Evolutionary conservation across 257 asterid genomes (phyloP), one percentile per base, ranked within the genome.

Genomic region (Nicotiana undulata): DNA sequence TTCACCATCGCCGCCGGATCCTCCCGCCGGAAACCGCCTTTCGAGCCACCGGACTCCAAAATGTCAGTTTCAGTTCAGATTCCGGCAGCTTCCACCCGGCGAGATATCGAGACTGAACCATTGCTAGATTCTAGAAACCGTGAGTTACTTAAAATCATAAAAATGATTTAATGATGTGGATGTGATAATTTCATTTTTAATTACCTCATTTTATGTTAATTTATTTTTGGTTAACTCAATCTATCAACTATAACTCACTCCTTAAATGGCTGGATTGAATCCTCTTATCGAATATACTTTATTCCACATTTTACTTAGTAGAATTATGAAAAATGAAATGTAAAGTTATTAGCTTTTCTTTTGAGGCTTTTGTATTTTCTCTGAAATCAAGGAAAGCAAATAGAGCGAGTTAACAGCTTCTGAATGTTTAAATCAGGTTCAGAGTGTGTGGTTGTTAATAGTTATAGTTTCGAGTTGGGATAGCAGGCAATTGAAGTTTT

Each of bases 71-170:
- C 96, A 24, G 85, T 91, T 66, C 60, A 90, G 13, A 58, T 85
- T 18, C 88, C 85, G 49, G 34, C 89, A 32, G 31, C 91, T 63
- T 78, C 90, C 46, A 81, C 58, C 83, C 86, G 87, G 17, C 90
- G 88, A 11, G 93, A 91, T 77, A 29, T 83, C 44, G 90, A 88
- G n/a, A 81, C 93, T 53, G 97, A 93, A 40, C 89, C 92, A 28
- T 76, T 90, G 22, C 63, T 90, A 24, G 98, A 89, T 86, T 86
- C 97, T 51, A 87, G 94, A 86, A 81, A 85, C 82, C 89, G 98
- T 94, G 86, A 84, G 97, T 83, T 82, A 1, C 6, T 74, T 52
- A 51, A 7, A 60, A 22, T 60, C 16, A 22, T 37, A 37, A 40
- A 40, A 40, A 40, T 40, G 46, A 22, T 60, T 70, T 13, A 70